phyloP scores from a whole-genome alignment of 257 asterid species.

The Cinchona pubescens region DNA sequence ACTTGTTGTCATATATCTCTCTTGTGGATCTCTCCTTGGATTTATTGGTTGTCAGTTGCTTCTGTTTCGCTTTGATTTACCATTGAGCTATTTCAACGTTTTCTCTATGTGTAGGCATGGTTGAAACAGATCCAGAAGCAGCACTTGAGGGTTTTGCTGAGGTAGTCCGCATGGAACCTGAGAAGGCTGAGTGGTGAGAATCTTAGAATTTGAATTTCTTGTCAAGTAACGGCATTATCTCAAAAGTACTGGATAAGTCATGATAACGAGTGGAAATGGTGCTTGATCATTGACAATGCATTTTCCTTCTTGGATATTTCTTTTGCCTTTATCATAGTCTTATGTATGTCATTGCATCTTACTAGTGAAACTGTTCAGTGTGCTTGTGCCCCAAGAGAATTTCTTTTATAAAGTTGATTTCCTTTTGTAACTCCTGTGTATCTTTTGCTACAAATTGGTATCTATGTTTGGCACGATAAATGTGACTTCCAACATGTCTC shows the following conservation, averaged over 20 bases:
- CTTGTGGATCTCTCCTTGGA: constrained; percentile 1
- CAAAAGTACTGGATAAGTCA: background rate
- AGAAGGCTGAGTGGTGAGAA: constrained; percentile 84
- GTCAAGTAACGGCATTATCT: background rate
- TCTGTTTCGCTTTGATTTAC: background rate
- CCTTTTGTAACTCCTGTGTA: background rate
- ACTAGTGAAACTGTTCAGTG: background rate
- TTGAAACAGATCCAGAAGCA: constrained; percentile 85
- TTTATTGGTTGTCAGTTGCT: background rate
- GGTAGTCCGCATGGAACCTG: constrained; percentile 95
- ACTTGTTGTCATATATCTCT: background rate
- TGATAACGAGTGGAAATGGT: background rate
- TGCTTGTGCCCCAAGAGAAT: background rate
- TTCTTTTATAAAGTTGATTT: background rate
- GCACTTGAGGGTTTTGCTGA: constrained; percentile 94
- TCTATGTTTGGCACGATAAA: background rate
- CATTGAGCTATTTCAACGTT: background rate
- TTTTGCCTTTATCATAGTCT: constrained; percentile 5
- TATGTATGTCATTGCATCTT: background rate
- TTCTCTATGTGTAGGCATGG: constrained; percentile 54
- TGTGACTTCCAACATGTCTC: background rate
- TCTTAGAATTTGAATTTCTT: background rate
- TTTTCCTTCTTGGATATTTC: too few species aligned
- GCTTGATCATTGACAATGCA: too few species aligned
- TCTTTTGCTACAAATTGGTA: background rate